Evolutionary conservation across 345 rosid genomes (phyloP), one percentile per base, ranked within the genome.

Genomic region (Linum usitatissimum): DNA sequence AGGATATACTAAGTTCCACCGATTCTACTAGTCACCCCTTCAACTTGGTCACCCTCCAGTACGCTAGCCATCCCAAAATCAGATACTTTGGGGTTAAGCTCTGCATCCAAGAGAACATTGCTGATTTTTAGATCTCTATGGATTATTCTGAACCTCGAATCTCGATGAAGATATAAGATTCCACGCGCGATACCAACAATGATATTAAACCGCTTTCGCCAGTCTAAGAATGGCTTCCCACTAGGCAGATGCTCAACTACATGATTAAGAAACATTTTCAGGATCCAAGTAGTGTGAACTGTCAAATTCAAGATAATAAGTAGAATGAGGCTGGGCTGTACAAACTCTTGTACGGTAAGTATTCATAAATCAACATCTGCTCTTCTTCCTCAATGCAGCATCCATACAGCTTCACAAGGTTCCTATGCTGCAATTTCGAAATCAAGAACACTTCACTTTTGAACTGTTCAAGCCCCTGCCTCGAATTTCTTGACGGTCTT

Each of bases 311-410:
- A 45, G 51, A 3, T 10, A 45, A 1, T n/a, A 17, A 14, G 17
- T 15, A 40, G 51, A 45, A 45, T 10, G 51, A 45, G 38, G 38
- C 6, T 34, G 8, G 3, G 51, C 48, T 1, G 18, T 70, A 60
- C 34, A 70, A 64, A 51, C 60, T 64, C 53, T 45, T 53, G 40
- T 70, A 63, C 2, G 60, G 68, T 57, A 64, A 48, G 60, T 70
- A 68, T 15, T 68, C 67, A 48, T 68, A 68, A 2, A 62, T 20
- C 31, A 57, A 4, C 62, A 63, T 61, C n/a, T 60, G 60, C 45
- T 63, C 72, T 38, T 53, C 34, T 53, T 31, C 51, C 38, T 68
- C 60, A 42, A 55, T 40, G 60, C 71, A 68, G 18, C 65, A 68
- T 5, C 71, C 71, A 18, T 53, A 12, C 12, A 68, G 71, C 18